Percentiles rank a stretch among this genome's conserved stretches.
phyloP scores from a whole-genome alignment of 371 early-diverging fungal species.

The Mucor racemosus region DNA sequence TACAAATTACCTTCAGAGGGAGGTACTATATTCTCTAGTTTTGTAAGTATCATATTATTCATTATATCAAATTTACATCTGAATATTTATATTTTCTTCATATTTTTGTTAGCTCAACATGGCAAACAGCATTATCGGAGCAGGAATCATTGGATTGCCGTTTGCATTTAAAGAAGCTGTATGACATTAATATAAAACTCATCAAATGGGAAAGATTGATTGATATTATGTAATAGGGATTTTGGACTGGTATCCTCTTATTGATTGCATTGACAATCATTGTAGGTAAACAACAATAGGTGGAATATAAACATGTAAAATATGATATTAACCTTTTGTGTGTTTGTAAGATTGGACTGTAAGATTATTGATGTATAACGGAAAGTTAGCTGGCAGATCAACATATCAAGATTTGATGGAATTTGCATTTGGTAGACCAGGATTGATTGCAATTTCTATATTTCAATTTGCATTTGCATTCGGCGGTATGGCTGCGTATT shows the following conservation, averaged over 20 bases:
- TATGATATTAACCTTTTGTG: not conserved
- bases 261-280: constrained; percentile 65
- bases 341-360: constrained; percentile 73
- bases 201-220: not conserved
- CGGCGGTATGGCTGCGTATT: constrained; percentile 81
- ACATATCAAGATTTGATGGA: constrained; percentile 80
- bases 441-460: constrained; percentile 71
- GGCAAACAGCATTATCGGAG: constrained; percentile 82
- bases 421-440: constrained; percentile 75
- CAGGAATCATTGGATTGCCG: constrained; percentile 72
- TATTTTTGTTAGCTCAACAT: constrained; percentile 60
- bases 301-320: not conserved
- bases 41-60: constrained; percentile 37
- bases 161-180: constrained; percentile 67
- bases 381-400: constrained; percentile 72
- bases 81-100: constrained; percentile 15
- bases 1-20: constrained; percentile 52
- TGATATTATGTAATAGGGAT: constrained; percentile 38
- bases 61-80: not conserved
- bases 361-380: constrained; percentile 67
- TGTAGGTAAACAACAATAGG: constrained; percentile 50
- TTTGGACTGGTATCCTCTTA: constrained; percentile 68
- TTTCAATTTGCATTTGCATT: constrained; percentile 85
- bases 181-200: constrained; percentile 16
- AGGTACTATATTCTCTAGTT: constrained; percentile 52